phyloP scores from a whole-genome alignment of 2,329 filamentous ascomycete species.

The Alternaria solani region DNA sequence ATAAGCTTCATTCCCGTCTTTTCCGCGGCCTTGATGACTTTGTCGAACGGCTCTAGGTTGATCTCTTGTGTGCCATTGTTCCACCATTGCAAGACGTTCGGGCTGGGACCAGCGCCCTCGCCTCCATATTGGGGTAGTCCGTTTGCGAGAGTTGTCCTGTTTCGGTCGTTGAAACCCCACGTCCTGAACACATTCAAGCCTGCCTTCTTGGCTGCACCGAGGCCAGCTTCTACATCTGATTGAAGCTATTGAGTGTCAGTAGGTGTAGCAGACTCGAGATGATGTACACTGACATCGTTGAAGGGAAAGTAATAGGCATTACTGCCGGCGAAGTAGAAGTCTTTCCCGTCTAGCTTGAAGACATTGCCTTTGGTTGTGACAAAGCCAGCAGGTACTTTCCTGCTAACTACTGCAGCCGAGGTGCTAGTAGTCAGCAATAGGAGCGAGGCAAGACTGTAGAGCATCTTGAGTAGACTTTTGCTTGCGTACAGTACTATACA shows the following conservation, averaged over 20 bases:
- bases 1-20: slow-evolving; percentile 63
- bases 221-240: slow-evolving; percentile 57
- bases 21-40: slow-evolving; percentile 60
- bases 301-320: slow-evolving; percentile 67
- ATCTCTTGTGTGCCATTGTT: slow-evolving; percentile 55
- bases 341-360: slow-evolving; percentile 63
- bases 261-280: neutral
- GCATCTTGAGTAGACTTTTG: slow-evolving; percentile 6
- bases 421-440: slow-evolving; percentile 26
- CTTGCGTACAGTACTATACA: neutral
- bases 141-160: slow-evolving; percentile 54
- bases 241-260: slow-evolving; percentile 50
- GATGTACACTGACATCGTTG: slow-evolving; percentile 53
- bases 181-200: slow-evolving; percentile 64
- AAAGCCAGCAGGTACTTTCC: slow-evolving; percentile 50
- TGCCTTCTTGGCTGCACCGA: slow-evolving; percentile 58
- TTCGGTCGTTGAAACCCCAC: slow-evolving; percentile 67
- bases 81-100: slow-evolving; percentile 56
- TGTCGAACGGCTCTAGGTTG: slow-evolving; percentile 58
- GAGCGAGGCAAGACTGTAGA: slow-evolving; percentile 9
- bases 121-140: slow-evolving; percentile 63
- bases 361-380: slow-evolving; percentile 60
- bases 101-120: slow-evolving; percentile 57
- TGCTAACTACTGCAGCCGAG: slow-evolving; percentile 22
- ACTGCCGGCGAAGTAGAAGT: slow-evolving; percentile 65